phyloP scores from a whole-genome alignment of 164 flowering plant genomes.

The Magnolia sinica region DNA sequence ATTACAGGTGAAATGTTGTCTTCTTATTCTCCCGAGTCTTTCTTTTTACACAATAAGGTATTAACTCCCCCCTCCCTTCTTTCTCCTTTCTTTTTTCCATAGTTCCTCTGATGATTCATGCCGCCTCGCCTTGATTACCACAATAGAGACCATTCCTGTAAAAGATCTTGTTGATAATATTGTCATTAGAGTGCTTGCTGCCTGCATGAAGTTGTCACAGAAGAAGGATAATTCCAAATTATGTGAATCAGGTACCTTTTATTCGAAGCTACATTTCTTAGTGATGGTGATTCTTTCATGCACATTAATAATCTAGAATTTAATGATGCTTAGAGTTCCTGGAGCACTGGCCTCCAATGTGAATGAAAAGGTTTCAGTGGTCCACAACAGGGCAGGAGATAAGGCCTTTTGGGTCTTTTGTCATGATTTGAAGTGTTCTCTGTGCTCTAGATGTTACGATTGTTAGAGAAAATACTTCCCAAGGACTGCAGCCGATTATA shows the following conservation, averaged over 20 bases:
- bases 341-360: background rate
- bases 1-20: constrained; percentile 46
- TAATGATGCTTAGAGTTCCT: background rate
- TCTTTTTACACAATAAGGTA: background rate
- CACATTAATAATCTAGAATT: no score
- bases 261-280: background rate
- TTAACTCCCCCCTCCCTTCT: background rate
- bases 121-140: constrained; percentile 38
- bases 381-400: background rate
- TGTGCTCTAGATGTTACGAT: no score
- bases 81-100: constrained; percentile 20
- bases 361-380: background rate
- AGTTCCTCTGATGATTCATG: constrained; percentile 55
- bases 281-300: background rate
- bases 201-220: constrained; percentile 42
- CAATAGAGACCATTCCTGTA: constrained; percentile 53
- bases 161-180: constrained; percentile 38
- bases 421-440: background rate
- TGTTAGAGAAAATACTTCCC: no score
- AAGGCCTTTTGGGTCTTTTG: background rate
- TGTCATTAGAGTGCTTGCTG: constrained; percentile 48
- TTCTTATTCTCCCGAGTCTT: background rate
- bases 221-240: constrained; percentile 26
- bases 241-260: constrained; percentile 47
- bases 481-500: no score